These are phyloP conservation scores for Jamesozyma jinghongensis DNA, from an alignment of 805 yeast species.

Conservation along the genomic window DNA sequence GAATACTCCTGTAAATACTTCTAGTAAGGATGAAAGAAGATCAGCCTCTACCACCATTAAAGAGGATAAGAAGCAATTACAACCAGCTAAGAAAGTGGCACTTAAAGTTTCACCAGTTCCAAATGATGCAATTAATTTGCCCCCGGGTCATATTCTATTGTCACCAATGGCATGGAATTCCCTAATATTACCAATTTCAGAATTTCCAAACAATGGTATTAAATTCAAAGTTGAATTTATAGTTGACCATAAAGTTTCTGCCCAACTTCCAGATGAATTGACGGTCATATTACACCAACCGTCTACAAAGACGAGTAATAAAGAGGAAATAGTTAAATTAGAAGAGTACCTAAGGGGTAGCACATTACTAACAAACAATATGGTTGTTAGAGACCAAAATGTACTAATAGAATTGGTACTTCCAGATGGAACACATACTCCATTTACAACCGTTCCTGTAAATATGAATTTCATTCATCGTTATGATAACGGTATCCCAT, in stretches of 20 bases:
- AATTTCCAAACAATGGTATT: conserved; percentile 21
- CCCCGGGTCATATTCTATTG: conserved; percentile 30
- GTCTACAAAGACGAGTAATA: neutral
- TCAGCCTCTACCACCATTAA: neutral
- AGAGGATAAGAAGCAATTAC: neutral
- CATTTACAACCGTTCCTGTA: neutral
- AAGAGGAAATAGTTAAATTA: neutral
- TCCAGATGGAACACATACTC: conserved; percentile 1
- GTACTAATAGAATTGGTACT: conserved; percentile 10
- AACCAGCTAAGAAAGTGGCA: conserved; percentile 2
- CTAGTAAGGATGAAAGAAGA: neutral
- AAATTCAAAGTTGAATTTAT: conserved; percentile 35
- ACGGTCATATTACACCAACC: neutral
- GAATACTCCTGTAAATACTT: neutral
- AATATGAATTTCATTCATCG: neutral
- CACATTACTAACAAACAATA: conserved; percentile 12
- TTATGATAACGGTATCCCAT: neutral
- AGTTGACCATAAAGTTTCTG: neutral
- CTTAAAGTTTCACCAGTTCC: neutral
- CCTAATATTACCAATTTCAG: conserved; percentile 30
- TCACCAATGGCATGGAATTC: conserved; percentile 39
- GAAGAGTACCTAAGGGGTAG: no score
- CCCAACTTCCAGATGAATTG: neutral
- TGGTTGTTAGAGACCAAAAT: conserved; percentile 7
- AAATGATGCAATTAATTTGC: conserved; percentile 4